Percentiles rank a stretch among this genome's conserved stretches.
These are phyloP conservation scores for Zygotorulaspora danielsina DNA, from an alignment of 805 yeast genomes.

Conservation along the genomic window DNA sequence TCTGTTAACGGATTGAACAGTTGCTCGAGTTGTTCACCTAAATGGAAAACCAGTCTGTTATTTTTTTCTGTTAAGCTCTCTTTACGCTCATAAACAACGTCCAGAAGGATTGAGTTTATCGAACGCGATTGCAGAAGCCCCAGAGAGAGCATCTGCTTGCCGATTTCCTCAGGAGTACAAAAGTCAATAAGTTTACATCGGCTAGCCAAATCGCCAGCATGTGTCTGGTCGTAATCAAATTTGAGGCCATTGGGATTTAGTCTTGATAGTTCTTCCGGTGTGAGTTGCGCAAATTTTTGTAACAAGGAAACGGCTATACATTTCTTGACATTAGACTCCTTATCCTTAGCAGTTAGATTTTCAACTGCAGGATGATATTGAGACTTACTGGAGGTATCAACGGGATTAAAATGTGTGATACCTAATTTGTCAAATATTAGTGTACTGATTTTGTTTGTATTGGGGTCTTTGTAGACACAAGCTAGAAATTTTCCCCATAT, in stretches of 20 bases:
- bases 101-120: constrained; percentile 55
- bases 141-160: constrained; percentile 48
- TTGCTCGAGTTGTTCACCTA: constrained; percentile 85
- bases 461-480: constrained; percentile 22
- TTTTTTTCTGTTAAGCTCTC: constrained; percentile 56
- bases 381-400: constrained; percentile 57
- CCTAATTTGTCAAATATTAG: constrained; percentile 65
- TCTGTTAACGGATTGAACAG: constrained; percentile 86
- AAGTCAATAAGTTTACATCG: constrained; percentile 49
- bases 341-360: constrained; percentile 50
- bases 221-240: constrained; percentile 69
- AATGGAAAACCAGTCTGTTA: constrained; percentile 65
- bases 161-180: constrained; percentile 51
- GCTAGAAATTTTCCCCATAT: constrained; percentile 31
- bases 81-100: constrained; percentile 64
- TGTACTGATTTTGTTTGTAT: constrained; percentile 45
- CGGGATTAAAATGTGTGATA: constrained; percentile 49
- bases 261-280: constrained; percentile 20
- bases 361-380: constrained; percentile 75
- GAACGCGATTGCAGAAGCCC: constrained; percentile 53
- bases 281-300: constrained; percentile 59
- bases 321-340: constrained; percentile 57
- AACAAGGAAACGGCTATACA: constrained; percentile 73
- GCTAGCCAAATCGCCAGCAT: constrained; percentile 77
- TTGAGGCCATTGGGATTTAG: constrained; percentile 15